These are phyloP conservation scores for Protostelium mycophagum DNA, from an alignment of 78 protist species.

Conservation along the genomic window DNA sequence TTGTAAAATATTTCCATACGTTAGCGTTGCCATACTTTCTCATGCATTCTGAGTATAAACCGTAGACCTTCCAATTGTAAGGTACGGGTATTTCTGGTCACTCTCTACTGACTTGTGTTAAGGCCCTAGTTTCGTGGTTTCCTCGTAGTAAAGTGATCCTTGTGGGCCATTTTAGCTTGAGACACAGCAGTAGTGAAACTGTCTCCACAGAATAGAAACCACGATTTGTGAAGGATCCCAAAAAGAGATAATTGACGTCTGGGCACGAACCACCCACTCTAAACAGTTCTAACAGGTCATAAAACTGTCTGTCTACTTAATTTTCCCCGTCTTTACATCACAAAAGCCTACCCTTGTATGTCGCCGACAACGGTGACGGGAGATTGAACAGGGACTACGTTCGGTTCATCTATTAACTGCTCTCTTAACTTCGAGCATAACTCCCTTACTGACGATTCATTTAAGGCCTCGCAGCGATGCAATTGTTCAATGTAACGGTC, in stretches of 20 bases:
- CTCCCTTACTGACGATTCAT: slow-evolving; percentile 42
- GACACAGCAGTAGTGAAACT: slow-evolving; percentile 42
- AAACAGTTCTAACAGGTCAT: slow-evolving; percentile 95
- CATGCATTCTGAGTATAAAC: slow-evolving; percentile 94
- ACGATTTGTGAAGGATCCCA: slow-evolving; percentile 91
- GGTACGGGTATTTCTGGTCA: neutral
- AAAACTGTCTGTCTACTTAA: slow-evolving; percentile 71
- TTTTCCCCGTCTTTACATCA: neutral
- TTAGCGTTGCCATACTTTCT: slow-evolving; percentile 85
- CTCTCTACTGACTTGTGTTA: slow-evolving; percentile 70
- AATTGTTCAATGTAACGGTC: slow-evolving; percentile 61
- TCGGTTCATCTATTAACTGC: slow-evolving; percentile 74
- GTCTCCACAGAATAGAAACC: slow-evolving; percentile 60
- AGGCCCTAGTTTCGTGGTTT: slow-evolving; percentile 93
- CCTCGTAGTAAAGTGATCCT: slow-evolving; percentile 90
- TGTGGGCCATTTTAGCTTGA: slow-evolving; percentile 50
- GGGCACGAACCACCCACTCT: slow-evolving; percentile 89
- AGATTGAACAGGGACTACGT: slow-evolving; percentile 79
- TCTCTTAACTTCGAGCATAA: slow-evolving; percentile 67
- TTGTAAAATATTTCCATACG: slow-evolving; percentile 92
- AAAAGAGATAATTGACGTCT: slow-evolving; percentile 89
- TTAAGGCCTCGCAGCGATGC: slow-evolving; percentile 34
- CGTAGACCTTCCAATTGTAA: slow-evolving; percentile 51
- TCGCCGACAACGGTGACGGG: slow-evolving; percentile 98
- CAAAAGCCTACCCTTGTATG: slow-evolving; percentile 76